phyloP scores from a whole-genome alignment of 192 early-diverging fungal genomes.

The Cetraspora pellucida region DNA sequence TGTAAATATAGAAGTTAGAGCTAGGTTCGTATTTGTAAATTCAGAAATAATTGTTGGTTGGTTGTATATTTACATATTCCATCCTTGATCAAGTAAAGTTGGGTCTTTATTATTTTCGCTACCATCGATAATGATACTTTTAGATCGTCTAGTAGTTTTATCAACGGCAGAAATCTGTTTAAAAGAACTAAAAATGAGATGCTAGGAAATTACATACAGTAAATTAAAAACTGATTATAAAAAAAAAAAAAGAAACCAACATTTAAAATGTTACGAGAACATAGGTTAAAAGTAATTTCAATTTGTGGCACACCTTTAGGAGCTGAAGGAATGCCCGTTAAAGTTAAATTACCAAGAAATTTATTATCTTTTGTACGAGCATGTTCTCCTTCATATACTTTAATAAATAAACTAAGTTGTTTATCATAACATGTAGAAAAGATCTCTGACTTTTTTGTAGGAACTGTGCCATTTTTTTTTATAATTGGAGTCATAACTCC shows the following conservation, averaged over 20 bases:
- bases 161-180: too few species aligned
- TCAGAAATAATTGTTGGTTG: too few species aligned
- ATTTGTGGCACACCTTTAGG: slow-evolving; percentile 89
- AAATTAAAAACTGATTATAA: too few species aligned
- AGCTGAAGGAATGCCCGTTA: slow-evolving; percentile 81
- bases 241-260: slow-evolving; percentile 41
- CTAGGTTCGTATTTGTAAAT: too few species aligned
- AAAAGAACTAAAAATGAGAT: too few species aligned
- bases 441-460: slow-evolving; percentile 91
- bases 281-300: slow-evolving; percentile 87
- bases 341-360: slow-evolving; percentile 77
- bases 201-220: too few species aligned
- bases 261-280: slow-evolving; percentile 82
- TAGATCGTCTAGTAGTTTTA: too few species aligned
- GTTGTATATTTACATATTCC: too few species aligned
- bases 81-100: too few species aligned
- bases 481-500: slow-evolving; percentile 90
- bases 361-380: slow-evolving; percentile 94
- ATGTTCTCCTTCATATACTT: slow-evolving; percentile 91
- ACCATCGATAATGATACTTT: too few species aligned
- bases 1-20: too few species aligned
- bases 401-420: slow-evolving; percentile 85
- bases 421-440: slow-evolving; percentile 74
- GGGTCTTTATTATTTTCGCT: too few species aligned
- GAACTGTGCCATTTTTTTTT: slow-evolving; percentile 80